Base-by-base conservation (phyloP, 2,329 filamentous ascomycete genomes). In the Sporothrix brunneoviolacea region DNA sequence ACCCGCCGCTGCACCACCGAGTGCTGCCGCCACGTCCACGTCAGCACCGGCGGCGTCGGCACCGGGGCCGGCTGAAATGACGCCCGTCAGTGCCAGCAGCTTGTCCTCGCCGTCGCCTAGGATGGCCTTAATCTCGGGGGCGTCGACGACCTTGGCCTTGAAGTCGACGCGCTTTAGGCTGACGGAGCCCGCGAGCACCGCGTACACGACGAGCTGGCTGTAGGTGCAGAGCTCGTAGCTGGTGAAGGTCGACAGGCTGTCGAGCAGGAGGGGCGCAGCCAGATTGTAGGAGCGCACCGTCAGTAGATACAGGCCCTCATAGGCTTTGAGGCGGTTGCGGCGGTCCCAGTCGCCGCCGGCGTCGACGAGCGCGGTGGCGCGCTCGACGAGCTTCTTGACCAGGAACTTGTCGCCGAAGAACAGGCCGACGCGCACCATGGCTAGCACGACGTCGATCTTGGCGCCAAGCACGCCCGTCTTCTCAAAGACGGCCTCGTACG, bases 141-240 rank as follows among this genome's bases (percentile, higher is more conserved):
- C 93, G 67, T 98, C 93, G 36, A 98, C 91, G 22, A 98, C 93
- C 75, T 97, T 97, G 58, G 88, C 88, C 77, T 98, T 98, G 80
- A 98, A 98, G 69, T 98, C 93, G 30, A 96, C 89, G 43, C 93
- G 86, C 75, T 96, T 95, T 51, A 98, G 80, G 40, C 91, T 93
- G 21, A 97, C 85, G 7, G 91, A 94, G 53, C 93, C 93, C 32
- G 93, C 90, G 30, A 98, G 83, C 19, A 97, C 91, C 2, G 93
- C 90, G 73, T 97, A 98, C 51, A 96, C 84, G 46, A 98, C 93
- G 21, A 98, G 81, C 54, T 82, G 86, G 53, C 90, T 95, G 75
- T 98, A 98, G 58, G 86, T 91, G 82, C 93, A 98, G 44, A 98
- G 82, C 70, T 98, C 93, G 73, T 96, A 96, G 68, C 90, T 96